Percentiles rank a stretch among this genome's conserved stretches.
phyloP scores from a whole-genome alignment of 2,329 filamentous ascomycete species.

The Torrubiellomyces zombiae region DNA sequence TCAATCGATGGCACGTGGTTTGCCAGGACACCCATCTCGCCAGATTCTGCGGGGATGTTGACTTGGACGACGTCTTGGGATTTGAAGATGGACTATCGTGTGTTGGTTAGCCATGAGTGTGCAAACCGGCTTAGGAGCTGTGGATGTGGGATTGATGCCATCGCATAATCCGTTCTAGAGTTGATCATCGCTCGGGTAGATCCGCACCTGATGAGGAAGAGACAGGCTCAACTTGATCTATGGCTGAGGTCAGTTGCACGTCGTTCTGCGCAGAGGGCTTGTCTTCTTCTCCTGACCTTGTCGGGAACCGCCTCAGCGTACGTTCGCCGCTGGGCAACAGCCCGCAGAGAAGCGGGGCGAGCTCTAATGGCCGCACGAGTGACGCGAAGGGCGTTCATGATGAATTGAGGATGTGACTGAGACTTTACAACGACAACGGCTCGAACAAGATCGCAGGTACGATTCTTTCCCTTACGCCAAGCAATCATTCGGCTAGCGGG shows the following conservation, averaged over 20 bases:
- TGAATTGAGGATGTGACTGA: slow-evolving; percentile 34
- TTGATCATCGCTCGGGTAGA: slow-evolving; percentile 5
- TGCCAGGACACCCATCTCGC: slow-evolving; percentile 98
- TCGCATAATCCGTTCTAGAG: too few relatives aligned
- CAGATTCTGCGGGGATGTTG: slow-evolving; percentile 95
- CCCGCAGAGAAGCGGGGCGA: slow-evolving; percentile 59
- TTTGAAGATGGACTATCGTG: slow-evolving; percentile 48
- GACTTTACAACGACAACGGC: slow-evolving; percentile 26
- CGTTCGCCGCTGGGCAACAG: slow-evolving; percentile 66
- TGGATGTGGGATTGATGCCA: too few relatives aligned
- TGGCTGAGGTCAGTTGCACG: slow-evolving; percentile 10
- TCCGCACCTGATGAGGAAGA: slow-evolving; percentile 92
- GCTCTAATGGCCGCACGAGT: slow-evolving; percentile 78
- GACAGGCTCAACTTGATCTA: slow-evolving; percentile 94
- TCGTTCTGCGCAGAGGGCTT: too few relatives aligned
- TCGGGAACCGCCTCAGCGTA: slow-evolving; percentile 80
- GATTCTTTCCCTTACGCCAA: slow-evolving; percentile 29
- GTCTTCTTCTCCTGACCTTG: slow-evolving; percentile 56
- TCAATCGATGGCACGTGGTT: slow-evolving; percentile 98
- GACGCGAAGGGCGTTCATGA: slow-evolving; percentile 90
- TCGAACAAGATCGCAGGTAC: slow-evolving; percentile 25
- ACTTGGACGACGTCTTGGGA: slow-evolving; percentile 71
- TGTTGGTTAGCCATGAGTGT: slow-evolving; percentile 37
- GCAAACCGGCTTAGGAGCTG: too few relatives aligned
- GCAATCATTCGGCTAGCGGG: slow-evolving; percentile 22